These are phyloP conservation scores for Knoxia roxburghii DNA, from an alignment of 257 asterid species.

Conservation along the genomic window DNA sequence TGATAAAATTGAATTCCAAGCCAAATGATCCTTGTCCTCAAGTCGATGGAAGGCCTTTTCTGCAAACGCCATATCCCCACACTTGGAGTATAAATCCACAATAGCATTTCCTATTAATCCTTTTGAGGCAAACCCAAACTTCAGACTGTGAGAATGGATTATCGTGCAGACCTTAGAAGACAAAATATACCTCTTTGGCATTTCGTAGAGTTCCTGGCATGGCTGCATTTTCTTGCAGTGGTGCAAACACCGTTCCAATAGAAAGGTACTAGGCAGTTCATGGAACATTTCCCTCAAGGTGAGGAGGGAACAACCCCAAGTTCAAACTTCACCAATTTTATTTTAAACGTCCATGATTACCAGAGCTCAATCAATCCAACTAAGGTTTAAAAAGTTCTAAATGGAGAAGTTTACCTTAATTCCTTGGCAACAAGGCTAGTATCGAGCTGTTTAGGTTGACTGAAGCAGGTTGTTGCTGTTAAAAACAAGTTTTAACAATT, in stretches of 20 bases:
- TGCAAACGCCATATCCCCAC: slow-evolving; percentile 56
- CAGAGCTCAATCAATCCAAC: too few species aligned
- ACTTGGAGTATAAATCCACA: slow-evolving; percentile 82
- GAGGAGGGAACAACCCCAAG: too few species aligned
- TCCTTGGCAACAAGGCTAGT: too few species aligned
- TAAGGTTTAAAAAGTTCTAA: too few species aligned
- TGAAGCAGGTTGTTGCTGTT: too few species aligned
- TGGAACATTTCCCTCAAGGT: too few species aligned
- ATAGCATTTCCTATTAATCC: slow-evolving; percentile 59
- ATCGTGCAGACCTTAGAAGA: slow-evolving; percentile 39
- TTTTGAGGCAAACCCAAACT: slow-evolving; percentile 39
- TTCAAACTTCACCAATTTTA: too few species aligned
- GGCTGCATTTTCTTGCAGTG: slow-evolving; percentile 63
- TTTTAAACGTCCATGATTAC: too few species aligned
- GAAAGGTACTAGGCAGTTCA: too few species aligned
- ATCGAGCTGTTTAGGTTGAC: too few species aligned
- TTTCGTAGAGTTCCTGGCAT: slow-evolving; percentile 57
- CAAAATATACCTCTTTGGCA: slow-evolving; percentile 38
- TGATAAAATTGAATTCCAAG: slow-evolving; percentile 80
- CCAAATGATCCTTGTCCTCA: slow-evolving; percentile 42
- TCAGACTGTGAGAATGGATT: slow-evolving; percentile 54
- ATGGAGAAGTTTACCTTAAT: too few species aligned
- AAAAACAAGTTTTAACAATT: too few species aligned
- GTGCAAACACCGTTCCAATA: slow-evolving; percentile 35
- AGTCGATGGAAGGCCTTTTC: slow-evolving; percentile 45